A percentile compares a stretch with the other conserved stretches of the same genome.
Evolutionary conservation across 352 stramenopile genomes (phyloP).

Genomic region (Blastocystis sp.): DNA sequence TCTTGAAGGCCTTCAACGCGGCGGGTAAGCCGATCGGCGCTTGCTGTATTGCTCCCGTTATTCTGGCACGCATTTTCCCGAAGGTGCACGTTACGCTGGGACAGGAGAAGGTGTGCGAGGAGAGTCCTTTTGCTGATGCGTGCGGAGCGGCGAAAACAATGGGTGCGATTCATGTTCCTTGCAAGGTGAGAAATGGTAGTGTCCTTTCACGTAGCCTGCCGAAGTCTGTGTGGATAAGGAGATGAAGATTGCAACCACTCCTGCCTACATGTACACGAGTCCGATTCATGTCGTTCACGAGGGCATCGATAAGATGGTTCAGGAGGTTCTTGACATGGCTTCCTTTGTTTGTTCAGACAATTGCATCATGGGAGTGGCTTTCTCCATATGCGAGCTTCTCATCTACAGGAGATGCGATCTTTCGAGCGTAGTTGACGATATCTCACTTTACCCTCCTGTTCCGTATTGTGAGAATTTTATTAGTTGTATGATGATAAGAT

Average conservation of each 20-base stretch:
- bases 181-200: background rate
- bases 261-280: constrained; percentile 61
- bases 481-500: background rate
- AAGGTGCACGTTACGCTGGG: constrained; percentile 60
- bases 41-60: constrained; percentile 61
- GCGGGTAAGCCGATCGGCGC: constrained; percentile 61
- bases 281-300: constrained; percentile 59
- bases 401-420: background rate
- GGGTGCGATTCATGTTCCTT: constrained; percentile 56
- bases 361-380: constrained; percentile 10
- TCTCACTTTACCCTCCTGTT: constrained; percentile 18
- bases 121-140: constrained; percentile 59
- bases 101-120: constrained; percentile 46
- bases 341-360: constrained; percentile 28
- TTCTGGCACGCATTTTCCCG: constrained; percentile 59
- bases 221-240: constrained; percentile 59
- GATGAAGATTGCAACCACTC: constrained; percentile 60
- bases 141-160: constrained; percentile 58
- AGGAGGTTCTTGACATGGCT: constrained; percentile 55
- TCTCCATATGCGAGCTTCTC: constrained; percentile 10
- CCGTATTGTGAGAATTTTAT: constrained; percentile 12
- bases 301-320: constrained; percentile 59
- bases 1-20: constrained; percentile 58
- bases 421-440: background rate
- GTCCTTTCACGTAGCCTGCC: background rate